phyloP scores from a whole-genome alignment of 805 yeast species.

The Sugiyamaella qingdaonensis region DNA sequence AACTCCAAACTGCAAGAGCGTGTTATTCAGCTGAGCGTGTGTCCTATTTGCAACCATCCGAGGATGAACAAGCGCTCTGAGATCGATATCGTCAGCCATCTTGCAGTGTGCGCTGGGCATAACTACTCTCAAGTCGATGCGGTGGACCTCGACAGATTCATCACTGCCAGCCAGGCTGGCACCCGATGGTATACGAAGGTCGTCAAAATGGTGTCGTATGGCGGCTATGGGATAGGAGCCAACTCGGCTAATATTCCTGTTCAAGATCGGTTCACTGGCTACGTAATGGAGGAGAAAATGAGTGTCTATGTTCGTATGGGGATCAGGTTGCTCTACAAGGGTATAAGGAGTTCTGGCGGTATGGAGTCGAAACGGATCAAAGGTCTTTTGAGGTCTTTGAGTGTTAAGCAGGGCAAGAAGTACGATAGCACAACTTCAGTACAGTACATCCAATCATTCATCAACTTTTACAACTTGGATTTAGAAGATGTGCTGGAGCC shows the following conservation, averaged over 20 bases:
- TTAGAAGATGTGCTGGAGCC: slow-evolving; percentile 61
- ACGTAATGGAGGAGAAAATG: slow-evolving; percentile 90
- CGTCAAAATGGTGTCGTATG: slow-evolving; percentile 79
- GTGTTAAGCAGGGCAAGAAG: slow-evolving; percentile 77
- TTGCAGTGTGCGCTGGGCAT: slow-evolving; percentile 78
- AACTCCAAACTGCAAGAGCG: slow-evolving; percentile 28
- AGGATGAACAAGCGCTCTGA: slow-evolving; percentile 51
- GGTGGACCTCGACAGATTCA: slow-evolving; percentile 61
- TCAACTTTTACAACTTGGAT: slow-evolving; percentile 78
- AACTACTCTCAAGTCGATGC: slow-evolving; percentile 69
- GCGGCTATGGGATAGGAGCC: slow-evolving; percentile 78
- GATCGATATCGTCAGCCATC: slow-evolving; percentile 74
- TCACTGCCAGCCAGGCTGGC: slow-evolving; percentile 76
- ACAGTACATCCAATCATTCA: slow-evolving; percentile 66
- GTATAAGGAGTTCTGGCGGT: slow-evolving; percentile 49
- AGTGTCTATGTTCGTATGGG: slow-evolving; percentile 84
- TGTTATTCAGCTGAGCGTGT: slow-evolving; percentile 58
- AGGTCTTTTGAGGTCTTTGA: slow-evolving; percentile 56
- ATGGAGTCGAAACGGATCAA: slow-evolving; percentile 54
- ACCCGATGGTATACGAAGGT: slow-evolving; percentile 85
- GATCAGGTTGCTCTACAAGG: slow-evolving; percentile 75
- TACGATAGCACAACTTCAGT: slow-evolving; percentile 70
- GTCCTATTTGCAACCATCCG: slow-evolving; percentile 76
- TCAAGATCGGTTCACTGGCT: slow-evolving; percentile 86
- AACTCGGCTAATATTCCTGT: slow-evolving; percentile 93